These are phyloP conservation scores for Termitomyces sp. DNA, from an alignment of 768 basidiomycete genomes.

Conservation along the genomic window DNA sequence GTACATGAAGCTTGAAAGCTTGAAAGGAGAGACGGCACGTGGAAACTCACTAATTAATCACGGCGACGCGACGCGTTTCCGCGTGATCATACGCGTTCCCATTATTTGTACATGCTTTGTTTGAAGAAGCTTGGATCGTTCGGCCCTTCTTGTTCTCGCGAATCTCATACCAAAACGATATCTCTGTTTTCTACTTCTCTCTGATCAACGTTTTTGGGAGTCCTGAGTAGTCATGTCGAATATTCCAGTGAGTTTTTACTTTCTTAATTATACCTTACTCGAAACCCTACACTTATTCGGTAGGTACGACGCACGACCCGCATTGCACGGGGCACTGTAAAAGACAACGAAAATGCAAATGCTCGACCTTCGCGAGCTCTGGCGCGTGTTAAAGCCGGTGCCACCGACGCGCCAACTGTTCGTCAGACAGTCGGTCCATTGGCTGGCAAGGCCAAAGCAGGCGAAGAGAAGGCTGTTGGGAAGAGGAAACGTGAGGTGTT, in stretches of 20 bases:
- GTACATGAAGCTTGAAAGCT: no score
- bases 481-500: constrained; percentile 77
- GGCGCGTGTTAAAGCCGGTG: constrained; percentile 48
- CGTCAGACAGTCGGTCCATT: constrained; percentile 29
- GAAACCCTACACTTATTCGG: neutral
- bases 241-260: constrained; percentile 24
- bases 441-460: constrained; percentile 33
- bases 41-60: constrained; percentile 4
- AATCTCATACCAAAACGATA: neutral
- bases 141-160: constrained; percentile 3
- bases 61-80: constrained; percentile 10
- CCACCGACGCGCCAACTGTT: constrained; percentile 26
- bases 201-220: neutral
- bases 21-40: neutral
- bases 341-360: constrained; percentile 67
- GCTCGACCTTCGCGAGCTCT: constrained; percentile 49
- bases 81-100: constrained; percentile 12
- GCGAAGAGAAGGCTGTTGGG: constrained; percentile 37
- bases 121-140: neutral
- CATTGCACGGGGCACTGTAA: constrained; percentile 43
- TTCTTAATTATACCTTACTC: neutral
- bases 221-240: constrained; percentile 18
- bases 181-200: neutral
- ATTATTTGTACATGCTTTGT: constrained; percentile 12
- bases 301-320: constrained; percentile 65